A percentile compares a stretch with the other conserved stretches of the same genome.
Conservation (phyloP, 257 asterid species). For the Capsicum rhomboideum region DNA sequence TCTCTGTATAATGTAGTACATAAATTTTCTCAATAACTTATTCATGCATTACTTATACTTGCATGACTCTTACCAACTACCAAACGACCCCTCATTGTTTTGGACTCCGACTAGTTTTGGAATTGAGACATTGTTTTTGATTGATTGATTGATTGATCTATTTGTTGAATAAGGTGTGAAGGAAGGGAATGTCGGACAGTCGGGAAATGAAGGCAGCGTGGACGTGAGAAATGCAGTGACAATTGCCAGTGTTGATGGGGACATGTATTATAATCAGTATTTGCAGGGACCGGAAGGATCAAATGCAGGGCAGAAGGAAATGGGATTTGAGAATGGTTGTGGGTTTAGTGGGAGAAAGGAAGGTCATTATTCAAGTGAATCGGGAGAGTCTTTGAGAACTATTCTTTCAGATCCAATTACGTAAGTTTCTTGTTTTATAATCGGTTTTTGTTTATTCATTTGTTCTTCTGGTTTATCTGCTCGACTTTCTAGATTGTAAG, state of each 20-base stretch:
- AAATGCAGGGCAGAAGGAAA: constrained; percentile 50
- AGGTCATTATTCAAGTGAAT: constrained; percentile 36
- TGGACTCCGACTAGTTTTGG: background rate
- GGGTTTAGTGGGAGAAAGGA: constrained; percentile 82
- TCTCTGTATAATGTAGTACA: no score
- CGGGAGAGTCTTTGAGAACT: constrained; percentile 66
- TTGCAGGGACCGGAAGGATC: constrained; percentile 49
- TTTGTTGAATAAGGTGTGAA: constrained; percentile 30
- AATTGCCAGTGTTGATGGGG: constrained; percentile 34
- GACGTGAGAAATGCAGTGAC: constrained; percentile 38
- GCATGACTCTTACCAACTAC: no score
- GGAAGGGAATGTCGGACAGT: constrained; percentile 35
- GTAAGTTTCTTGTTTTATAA: constrained; percentile 29
- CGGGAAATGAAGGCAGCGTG: constrained; percentile 29
- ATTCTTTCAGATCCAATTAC: constrained; percentile 82
- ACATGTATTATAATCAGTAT: constrained; percentile 39
- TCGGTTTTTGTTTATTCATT: background rate
- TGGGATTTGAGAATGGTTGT: constrained; percentile 41
- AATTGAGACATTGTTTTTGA: background rate
- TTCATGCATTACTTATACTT: no score
- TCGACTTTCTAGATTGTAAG: background rate
- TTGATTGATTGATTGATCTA: background rate
- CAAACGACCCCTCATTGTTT: background rate
- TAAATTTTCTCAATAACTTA: no score
- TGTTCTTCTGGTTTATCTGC: background rate